Evolutionary conservation across 305 asterid genomes (phyloP).

Genomic region (Fraxinus angustifolia): DNA sequence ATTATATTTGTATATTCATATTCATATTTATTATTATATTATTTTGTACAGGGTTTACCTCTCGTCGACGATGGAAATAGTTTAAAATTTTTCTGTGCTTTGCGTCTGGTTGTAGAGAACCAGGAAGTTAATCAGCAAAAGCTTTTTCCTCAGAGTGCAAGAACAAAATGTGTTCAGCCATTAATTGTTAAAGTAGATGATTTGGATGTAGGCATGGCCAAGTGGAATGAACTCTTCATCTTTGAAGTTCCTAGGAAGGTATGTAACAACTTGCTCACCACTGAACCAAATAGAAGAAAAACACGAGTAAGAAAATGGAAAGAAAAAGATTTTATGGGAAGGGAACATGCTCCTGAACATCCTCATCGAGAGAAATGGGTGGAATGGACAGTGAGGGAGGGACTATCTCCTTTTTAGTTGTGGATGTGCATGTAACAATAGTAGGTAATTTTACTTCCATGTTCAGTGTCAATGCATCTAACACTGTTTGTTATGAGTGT

Average conservation of each 20-base stretch:
- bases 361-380: background rate
- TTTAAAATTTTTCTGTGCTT: constrained; percentile 83
- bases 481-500: background rate
- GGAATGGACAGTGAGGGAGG: background rate
- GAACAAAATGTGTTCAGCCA: constrained; percentile 98
- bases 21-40: constrained; percentile 10
- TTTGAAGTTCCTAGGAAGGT: constrained; percentile 99
- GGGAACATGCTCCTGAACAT: background rate
- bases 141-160: constrained; percentile 99
- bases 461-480: background rate
- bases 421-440: background rate
- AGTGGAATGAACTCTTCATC: constrained; percentile 94
- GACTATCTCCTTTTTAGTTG: background rate
- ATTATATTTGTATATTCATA: background rate
- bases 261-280: constrained; percentile 19
- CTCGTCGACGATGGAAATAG: constrained; percentile 96
- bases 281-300: constrained; percentile 3
- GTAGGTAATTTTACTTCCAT: background rate
- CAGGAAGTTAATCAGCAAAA: constrained; percentile 84
- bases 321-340: background rate
- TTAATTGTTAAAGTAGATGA: constrained; percentile 39
- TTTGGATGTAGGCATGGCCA: constrained; percentile 71
- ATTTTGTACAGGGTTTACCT: constrained; percentile 72
- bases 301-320: background rate
- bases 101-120: constrained; percentile 91